These are phyloP conservation scores for Darksidea phi DNA, from an alignment of 495 filamentous ascomycete genomes.

Conservation along the genomic window DNA sequence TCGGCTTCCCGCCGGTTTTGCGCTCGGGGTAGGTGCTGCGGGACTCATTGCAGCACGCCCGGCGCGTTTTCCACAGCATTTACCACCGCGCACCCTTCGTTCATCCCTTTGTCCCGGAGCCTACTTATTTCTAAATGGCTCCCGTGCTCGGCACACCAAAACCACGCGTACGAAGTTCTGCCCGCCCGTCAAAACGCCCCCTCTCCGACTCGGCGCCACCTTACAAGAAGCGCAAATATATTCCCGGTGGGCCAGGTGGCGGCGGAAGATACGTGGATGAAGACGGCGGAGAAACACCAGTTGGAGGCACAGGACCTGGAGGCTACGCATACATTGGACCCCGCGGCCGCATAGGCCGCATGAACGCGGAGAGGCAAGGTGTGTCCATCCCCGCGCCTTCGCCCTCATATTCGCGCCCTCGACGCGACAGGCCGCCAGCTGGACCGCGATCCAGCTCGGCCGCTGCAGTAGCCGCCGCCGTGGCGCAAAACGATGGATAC, in stretches of 20 bases:
- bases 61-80: constrained; percentile 20
- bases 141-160: constrained; percentile 28
- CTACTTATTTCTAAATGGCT: constrained; percentile 21
- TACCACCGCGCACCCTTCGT: constrained; percentile 1
- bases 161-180: constrained; percentile 27
- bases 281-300: constrained; percentile 44
- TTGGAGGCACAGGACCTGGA: constrained; percentile 49
- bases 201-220: constrained; percentile 31
- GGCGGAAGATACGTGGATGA: constrained; percentile 45
- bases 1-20: too few relatives aligned
- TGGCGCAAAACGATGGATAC: constrained; percentile 88
- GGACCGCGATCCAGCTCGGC: constrained; percentile 69
- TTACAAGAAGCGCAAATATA: constrained; percentile 42
- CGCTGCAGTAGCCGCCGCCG: constrained; percentile 77
- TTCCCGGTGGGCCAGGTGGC: constrained; percentile 45
- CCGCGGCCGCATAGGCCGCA: constrained; percentile 46
- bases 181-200: constrained; percentile 14
- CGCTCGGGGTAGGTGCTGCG: background rate
- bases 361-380: constrained; percentile 46
- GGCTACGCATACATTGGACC: constrained; percentile 49
- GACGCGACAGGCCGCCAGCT: constrained; percentile 52
- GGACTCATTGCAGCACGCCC: constrained; percentile 9
- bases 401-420: constrained; percentile 55
- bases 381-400: constrained; percentile 47
- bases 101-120: constrained; percentile 5